phyloP scores from a whole-genome alignment of 2,329 filamentous ascomycete species.

The Penicillium thymicola region DNA sequence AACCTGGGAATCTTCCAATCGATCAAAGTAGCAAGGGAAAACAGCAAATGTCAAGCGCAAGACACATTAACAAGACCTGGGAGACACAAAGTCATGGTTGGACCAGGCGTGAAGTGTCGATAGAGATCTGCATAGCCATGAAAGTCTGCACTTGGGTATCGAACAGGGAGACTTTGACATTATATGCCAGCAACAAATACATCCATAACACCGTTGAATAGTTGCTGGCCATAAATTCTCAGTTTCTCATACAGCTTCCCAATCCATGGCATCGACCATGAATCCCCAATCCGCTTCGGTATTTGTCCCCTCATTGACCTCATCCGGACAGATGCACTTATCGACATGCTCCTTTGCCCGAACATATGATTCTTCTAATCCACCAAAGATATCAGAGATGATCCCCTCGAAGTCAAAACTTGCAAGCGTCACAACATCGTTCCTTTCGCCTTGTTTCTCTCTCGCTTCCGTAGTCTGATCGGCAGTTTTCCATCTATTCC shows the following conservation, averaged over 20 bases:
- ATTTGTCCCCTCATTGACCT: constrained; percentile 6
- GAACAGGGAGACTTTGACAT: background rate
- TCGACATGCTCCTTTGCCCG: constrained; percentile 50
- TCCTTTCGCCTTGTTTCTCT: constrained; percentile 23
- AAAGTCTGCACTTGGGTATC: background rate
- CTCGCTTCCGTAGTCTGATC: constrained; percentile 44
- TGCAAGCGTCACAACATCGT: constrained; percentile 45
- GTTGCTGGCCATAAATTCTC: background rate
- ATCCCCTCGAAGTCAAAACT: constrained; percentile 63
- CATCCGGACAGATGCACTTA: constrained; percentile 23
- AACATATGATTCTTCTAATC: constrained; percentile 57
- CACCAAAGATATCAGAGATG: constrained; percentile 55
- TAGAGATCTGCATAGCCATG: background rate
- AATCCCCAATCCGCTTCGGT: constrained; percentile 54
- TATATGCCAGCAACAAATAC: background rate
- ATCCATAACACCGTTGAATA: background rate
- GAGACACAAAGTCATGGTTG: background rate
- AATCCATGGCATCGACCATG: constrained; percentile 60
- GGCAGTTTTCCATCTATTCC: constrained; percentile 70
- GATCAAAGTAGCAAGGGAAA: background rate
- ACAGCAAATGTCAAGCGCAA: background rate
- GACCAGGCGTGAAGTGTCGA: background rate
- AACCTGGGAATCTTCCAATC: background rate
- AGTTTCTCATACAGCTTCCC: constrained; percentile 43
- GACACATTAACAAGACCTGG: background rate